A percentile compares a stretch with the other conserved stretches of the same genome.
Evolutionary conservation across 768 basidiomycete genomes (phyloP).

Genomic region (Mycena indigotica): DNA sequence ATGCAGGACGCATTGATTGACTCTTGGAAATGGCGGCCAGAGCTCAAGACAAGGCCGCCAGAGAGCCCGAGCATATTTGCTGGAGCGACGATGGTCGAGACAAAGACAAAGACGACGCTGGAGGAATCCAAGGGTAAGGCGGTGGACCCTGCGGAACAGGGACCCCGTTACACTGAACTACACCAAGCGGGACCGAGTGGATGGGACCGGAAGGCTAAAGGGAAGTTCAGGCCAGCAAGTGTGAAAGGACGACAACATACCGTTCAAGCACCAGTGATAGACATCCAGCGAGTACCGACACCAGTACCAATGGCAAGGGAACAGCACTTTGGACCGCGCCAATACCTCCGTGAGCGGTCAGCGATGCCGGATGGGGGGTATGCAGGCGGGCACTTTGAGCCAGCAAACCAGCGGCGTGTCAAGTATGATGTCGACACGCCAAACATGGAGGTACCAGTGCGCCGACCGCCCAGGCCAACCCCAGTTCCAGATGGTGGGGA

Average conservation of each 20-base stretch:
- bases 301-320: neutral
- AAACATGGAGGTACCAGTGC: too few relatives aligned
- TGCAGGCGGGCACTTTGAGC: too few relatives aligned
- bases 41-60: neutral
- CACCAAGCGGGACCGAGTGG: neutral
- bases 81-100: neutral
- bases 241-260: neutral
- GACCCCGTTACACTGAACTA: neutral
- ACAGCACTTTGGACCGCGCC: neutral
- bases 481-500: neutral
- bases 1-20: neutral
- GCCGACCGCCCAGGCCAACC: neutral
- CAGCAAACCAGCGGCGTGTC: too few relatives aligned
- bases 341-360: slow-evolving; percentile 6
- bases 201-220: neutral
- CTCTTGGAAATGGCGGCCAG: too few relatives aligned
- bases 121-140: neutral
- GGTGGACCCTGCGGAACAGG: neutral
- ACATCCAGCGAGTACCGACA: neutral
- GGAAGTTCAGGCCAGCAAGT: neutral
- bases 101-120: neutral
- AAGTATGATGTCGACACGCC: too few relatives aligned
- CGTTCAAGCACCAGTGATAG: neutral
- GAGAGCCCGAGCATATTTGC: neutral
- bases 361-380: neutral